Evolutionary conservation across 805 yeast species (phyloP), one percentile per base, ranked within the genome.

Genomic region (Cyberlindnera xishuangbannaensis): DNA sequence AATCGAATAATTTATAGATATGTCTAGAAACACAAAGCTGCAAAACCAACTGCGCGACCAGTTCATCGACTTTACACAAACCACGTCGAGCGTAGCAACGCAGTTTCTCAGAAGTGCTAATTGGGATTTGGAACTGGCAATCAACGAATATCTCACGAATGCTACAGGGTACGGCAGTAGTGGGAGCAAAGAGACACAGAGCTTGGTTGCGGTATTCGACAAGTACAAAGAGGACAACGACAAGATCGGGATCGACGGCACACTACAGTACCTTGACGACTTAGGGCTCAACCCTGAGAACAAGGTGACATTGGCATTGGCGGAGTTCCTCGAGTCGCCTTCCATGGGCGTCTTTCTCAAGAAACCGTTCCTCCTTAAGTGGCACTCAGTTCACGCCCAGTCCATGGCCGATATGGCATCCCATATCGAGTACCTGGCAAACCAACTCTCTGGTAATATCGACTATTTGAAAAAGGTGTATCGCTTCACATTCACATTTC

Each of bases 281-380:
- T 58, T 90, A 29, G 77, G 72, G 0, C 65, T 80, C 24, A 75
- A 75, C 11, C 80, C 87, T 1, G 97, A 90, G 45, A 87, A 88
- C 50, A 65, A 75, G 7, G 70, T 65, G 6, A 79, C 85, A 3
- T 62, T 90, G 27, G 76, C 83, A 1, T 54, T 90, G 9, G 85
- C 92, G 0, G 78, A 75, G 47, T 67, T 80, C 31, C 61, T 90
- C 30, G 71, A 74, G 25, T 71, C 85, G 1, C 83, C 86, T 1
- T 60, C 69, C 4, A 71, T 76, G 43, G 95, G 95, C 3, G 65
- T 65, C 3, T 82, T 85, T 50, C 46, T 58, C 4, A 59, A 55
- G 39, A 61, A 59, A 7, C 56, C 54, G 6, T 86, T 83, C 52
- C 44, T 81, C 4, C 48, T 48, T 2, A 73, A 75, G 16, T 85